These are phyloP conservation scores for Aaosphaeria pasadenensis DNA, from an alignment of 2,329 filamentous ascomycete genomes.

Conservation along the genomic window DNA sequence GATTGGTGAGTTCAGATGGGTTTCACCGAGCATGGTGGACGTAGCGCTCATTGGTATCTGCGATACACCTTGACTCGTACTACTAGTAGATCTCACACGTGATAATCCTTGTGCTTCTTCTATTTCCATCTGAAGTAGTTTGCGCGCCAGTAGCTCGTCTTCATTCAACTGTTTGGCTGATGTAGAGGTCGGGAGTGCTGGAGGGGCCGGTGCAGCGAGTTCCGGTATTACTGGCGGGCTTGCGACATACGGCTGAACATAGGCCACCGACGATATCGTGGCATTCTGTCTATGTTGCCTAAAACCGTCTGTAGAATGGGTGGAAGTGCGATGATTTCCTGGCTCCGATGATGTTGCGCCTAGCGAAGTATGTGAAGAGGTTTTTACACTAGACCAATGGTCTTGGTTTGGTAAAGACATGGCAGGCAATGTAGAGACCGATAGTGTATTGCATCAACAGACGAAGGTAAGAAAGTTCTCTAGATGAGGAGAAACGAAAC, in stretches of 20 bases:
- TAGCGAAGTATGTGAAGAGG: too few relatives aligned
- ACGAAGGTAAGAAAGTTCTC: too few relatives aligned
- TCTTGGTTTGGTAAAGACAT: too few relatives aligned
- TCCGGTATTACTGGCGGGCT: conserved; percentile 25
- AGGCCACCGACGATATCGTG: background rate
- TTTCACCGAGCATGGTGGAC: background rate
- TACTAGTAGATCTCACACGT: conserved; percentile 16
- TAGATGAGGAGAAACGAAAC: too few relatives aligned
- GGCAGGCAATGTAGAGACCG: too few relatives aligned
- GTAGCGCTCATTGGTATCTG: background rate
- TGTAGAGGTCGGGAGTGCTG: conserved; percentile 22
- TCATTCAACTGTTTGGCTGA: conserved; percentile 25
- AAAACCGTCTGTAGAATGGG: too few relatives aligned
- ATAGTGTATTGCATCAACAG: too few relatives aligned
- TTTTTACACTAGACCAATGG: too few relatives aligned
- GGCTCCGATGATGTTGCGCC: too few relatives aligned
- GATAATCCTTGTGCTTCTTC: conserved; percentile 12
- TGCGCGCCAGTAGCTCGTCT: conserved; percentile 27
- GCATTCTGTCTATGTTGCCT: too few relatives aligned
- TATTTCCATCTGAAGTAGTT: conserved; percentile 26
- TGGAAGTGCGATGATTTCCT: too few relatives aligned
- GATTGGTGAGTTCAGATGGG: background rate
- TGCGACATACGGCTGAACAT: conserved; percentile 7
- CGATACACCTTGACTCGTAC: conserved; percentile 9
- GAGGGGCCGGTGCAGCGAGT: conserved; percentile 19